Percentiles rank a stretch among this genome's conserved stretches.
Conservation (phyloP, 805 yeast genomes). For the Zygoascus bituminiphila region DNA sequence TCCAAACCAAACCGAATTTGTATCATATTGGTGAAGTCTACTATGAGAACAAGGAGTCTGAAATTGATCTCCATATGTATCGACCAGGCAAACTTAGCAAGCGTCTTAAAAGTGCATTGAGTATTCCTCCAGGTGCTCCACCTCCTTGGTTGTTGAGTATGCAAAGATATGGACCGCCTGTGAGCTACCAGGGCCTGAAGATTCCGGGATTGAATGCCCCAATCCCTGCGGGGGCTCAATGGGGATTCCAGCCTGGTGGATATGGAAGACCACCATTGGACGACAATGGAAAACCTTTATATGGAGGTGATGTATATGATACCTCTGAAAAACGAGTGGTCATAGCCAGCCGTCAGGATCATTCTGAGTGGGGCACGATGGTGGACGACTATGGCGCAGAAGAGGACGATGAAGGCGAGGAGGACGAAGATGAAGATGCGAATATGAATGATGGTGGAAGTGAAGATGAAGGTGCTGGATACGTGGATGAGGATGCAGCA, state of each 20-base stretch:
- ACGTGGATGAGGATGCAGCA: slow-evolving; percentile 32
- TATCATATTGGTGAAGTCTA: slow-evolving; percentile 69
- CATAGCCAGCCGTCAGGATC: slow-evolving; percentile 5
- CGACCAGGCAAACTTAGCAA: slow-evolving; percentile 63
- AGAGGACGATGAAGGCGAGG: slow-evolving; percentile 22
- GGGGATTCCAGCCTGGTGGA: slow-evolving; percentile 36
- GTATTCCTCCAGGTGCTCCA: slow-evolving; percentile 46
- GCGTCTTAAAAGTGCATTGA: slow-evolving; percentile 59
- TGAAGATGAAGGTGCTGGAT: slow-evolving; percentile 30
- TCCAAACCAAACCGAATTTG: slow-evolving; percentile 66
- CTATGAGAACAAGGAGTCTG: slow-evolving; percentile 68
- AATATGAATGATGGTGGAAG: slow-evolving; percentile 32
- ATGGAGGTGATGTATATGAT: slow-evolving; percentile 28
- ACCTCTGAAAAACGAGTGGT: slow-evolving; percentile 8
- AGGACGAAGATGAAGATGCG: slow-evolving; percentile 24
- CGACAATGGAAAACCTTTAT: slow-evolving; percentile 27
- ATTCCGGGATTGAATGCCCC: slow-evolving; percentile 47
- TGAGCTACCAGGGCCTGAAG: slow-evolving; percentile 59
- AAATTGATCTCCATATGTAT: slow-evolving; percentile 33
- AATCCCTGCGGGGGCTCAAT: slow-evolving; percentile 32
- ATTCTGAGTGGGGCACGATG: slow-evolving; percentile 3
- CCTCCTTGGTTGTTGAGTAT: slow-evolving; percentile 79
- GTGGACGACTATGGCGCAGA: slow-evolving; percentile 13
- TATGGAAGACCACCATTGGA: slow-evolving; percentile 33
- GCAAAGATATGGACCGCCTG: slow-evolving; percentile 72